Conservation (phyloP, 495 filamentous ascomycete species). For the Chaetomidium leptoderma region DNA sequence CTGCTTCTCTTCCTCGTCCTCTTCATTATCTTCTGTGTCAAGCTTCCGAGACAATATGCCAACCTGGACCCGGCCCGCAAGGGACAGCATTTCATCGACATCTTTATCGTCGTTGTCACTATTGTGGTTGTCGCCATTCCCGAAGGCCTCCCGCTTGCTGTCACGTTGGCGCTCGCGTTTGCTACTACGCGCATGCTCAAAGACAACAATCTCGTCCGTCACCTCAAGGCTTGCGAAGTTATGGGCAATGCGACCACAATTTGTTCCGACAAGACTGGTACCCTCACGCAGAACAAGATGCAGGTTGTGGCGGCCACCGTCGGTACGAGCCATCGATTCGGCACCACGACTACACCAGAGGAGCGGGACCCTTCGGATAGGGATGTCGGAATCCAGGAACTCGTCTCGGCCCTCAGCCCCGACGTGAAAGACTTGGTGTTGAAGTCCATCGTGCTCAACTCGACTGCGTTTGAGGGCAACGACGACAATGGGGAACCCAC, state of each 20-base stretch:
- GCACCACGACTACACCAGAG: slow-evolving; percentile 23
- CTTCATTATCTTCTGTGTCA: slow-evolving; percentile 81
- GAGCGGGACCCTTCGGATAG: slow-evolving; percentile 20
- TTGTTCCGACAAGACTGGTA: slow-evolving; percentile 96
- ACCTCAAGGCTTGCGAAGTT: slow-evolving; percentile 91
- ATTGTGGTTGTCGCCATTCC: slow-evolving; percentile 94
- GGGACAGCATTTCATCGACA: slow-evolving; percentile 81
- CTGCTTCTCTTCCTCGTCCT: slow-evolving; percentile 84
- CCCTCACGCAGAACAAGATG: slow-evolving; percentile 93
- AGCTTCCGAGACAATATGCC: slow-evolving; percentile 50
- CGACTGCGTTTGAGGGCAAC: slow-evolving; percentile 83
- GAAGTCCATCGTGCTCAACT: slow-evolving; percentile 78
- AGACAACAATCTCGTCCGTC: slow-evolving; percentile 89
- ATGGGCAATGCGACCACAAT: slow-evolving; percentile 98
- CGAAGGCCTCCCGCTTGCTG: slow-evolving; percentile 86
- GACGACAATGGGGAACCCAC: slow-evolving; percentile 61
- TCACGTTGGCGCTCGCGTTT: slow-evolving; percentile 89
- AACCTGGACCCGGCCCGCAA: slow-evolving; percentile 60
- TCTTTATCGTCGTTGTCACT: slow-evolving; percentile 93
- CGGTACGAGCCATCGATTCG: slow-evolving; percentile 63
- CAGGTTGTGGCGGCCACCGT: slow-evolving; percentile 75
- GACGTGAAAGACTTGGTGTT: slow-evolving; percentile 60
- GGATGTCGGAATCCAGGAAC: slow-evolving; percentile 26
- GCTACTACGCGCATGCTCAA: slow-evolving; percentile 93
- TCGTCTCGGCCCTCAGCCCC: slow-evolving; percentile 47